A percentile compares a stretch with the other conserved stretches of the same genome.
These are phyloP conservation scores for Stygiomarasmius scandens DNA, from an alignment of 1,284 basidiomycete genomes.

Conservation along the genomic window DNA sequence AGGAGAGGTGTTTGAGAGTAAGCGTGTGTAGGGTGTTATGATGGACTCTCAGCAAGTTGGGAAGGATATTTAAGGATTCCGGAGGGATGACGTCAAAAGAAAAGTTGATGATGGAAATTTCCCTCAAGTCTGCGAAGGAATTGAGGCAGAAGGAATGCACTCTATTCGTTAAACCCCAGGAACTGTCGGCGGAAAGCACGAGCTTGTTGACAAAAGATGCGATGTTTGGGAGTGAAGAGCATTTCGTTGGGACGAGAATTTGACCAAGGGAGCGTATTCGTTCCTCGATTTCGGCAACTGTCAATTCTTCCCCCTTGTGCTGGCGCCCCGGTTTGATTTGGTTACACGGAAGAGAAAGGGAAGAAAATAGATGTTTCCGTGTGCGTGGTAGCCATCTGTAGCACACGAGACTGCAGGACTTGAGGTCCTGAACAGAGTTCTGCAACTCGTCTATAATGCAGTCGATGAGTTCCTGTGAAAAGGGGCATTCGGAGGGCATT, in stretches of 20 bases:
- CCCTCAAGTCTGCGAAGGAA: not conserved
- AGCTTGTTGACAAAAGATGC: not conserved
- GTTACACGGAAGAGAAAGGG: not conserved
- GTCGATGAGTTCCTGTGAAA: slow-evolving; percentile 5
- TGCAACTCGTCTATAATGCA: slow-evolving; percentile 5
- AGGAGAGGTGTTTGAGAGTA: not conserved
- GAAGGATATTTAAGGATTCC: not conserved
- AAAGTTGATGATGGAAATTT: not conserved
- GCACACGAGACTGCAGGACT: slow-evolving; percentile 9
- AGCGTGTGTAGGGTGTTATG: not conserved
- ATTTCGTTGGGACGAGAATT: not conserved
- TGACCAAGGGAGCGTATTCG: not conserved
- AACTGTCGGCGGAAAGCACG: not conserved
- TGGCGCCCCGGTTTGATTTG: no score
- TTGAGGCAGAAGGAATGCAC: not conserved
- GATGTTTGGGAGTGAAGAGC: not conserved
- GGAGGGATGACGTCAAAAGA: not conserved
- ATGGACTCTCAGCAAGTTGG: not conserved
- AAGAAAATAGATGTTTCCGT: slow-evolving; percentile 6
- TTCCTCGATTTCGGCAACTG: not conserved
- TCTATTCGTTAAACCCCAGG: not conserved
- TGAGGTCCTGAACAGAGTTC: not conserved
- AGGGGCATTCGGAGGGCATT: not conserved
- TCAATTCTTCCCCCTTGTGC: not conserved
- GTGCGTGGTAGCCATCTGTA: slow-evolving; percentile 1